phyloP scores from a whole-genome alignment of 345 rosid species.

The Moricandia moricandioides region DNA sequence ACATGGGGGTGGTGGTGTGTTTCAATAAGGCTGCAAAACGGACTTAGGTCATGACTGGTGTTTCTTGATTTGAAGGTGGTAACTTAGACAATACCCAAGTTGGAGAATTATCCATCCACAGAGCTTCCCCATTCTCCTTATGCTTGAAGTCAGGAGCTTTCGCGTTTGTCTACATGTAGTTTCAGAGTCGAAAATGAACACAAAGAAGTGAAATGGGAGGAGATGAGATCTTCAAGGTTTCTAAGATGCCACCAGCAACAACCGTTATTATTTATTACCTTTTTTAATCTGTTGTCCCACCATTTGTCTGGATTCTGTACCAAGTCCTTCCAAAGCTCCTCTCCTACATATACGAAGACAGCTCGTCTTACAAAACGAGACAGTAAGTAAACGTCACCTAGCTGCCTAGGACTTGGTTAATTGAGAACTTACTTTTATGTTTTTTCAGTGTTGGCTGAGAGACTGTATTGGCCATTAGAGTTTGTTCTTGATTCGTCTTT shows the following conservation, averaged over 20 bases:
- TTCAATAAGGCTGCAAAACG: neutral
- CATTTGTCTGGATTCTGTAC: constrained; percentile 61
- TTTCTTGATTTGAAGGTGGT: constrained; percentile 46
- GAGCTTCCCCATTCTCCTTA: constrained; percentile 53
- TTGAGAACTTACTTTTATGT: neutral
- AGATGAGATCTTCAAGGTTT: neutral
- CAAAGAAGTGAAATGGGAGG: neutral
- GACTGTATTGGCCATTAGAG: constrained; percentile 4
- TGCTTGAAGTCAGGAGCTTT: constrained; percentile 69
- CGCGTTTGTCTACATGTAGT: constrained; percentile 26
- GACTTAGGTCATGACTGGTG: constrained; percentile 18
- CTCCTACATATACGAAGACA: constrained; percentile 41
- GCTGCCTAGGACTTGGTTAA: neutral
- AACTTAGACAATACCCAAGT: constrained; percentile 56
- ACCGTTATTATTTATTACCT: constrained; percentile 41
- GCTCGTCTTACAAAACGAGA: neutral
- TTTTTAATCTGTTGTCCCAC: constrained; percentile 76
- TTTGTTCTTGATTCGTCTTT: constrained; percentile 34
- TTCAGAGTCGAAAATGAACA: constrained; percentile 3
- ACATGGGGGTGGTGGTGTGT: too few relatives aligned
- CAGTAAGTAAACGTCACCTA: neutral
- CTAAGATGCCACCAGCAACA: neutral
- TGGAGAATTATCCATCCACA: constrained; percentile 59
- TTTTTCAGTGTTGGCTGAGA: constrained; percentile 5
- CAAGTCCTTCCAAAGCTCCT: constrained; percentile 68